Percentiles rank a stretch among this genome's conserved stretches.
phyloP scores from a whole-genome alignment of 139 green algal species.

The Eudorina sp. region DNA sequence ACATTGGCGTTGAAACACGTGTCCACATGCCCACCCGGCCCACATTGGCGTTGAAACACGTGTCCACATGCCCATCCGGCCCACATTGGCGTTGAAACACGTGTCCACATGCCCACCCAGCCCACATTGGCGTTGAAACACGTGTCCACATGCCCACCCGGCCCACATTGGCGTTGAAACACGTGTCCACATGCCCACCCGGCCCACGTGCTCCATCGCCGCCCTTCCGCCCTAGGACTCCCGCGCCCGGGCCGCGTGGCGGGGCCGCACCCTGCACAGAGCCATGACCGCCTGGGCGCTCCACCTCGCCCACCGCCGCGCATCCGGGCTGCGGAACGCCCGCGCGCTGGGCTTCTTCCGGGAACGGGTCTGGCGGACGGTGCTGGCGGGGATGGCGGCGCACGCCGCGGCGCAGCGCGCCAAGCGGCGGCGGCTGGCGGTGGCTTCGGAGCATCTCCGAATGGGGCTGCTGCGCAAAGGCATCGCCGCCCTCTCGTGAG shows the following conservation, averaged over 20 bases:
- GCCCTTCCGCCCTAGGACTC: conserved; percentile 22
- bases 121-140: no score
- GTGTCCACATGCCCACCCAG: no score
- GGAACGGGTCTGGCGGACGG: not conserved
- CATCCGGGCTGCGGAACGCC: not conserved
- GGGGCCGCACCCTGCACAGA: not conserved
- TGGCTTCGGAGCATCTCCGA: not conserved
- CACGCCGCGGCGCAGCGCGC: conserved; percentile 14
- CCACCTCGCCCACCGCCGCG: not conserved
- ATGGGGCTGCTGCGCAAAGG: not conserved
- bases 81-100: no score
- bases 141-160: no score
- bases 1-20: no score
- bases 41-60: no score
- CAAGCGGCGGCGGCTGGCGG: not conserved
- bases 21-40: no score
- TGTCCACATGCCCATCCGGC: no score
- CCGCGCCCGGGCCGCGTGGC: not conserved
- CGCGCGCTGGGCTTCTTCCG: not conserved
- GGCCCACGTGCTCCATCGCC: no score
- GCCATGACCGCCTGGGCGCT: conserved; percentile 18
- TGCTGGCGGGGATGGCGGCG: not conserved
- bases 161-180: no score
- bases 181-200: no score
- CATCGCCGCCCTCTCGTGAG: conserved; percentile 10